These are phyloP conservation scores for Trametes coccinea DNA, from an alignment of 768 basidiomycete genomes.

Conservation along the genomic window DNA sequence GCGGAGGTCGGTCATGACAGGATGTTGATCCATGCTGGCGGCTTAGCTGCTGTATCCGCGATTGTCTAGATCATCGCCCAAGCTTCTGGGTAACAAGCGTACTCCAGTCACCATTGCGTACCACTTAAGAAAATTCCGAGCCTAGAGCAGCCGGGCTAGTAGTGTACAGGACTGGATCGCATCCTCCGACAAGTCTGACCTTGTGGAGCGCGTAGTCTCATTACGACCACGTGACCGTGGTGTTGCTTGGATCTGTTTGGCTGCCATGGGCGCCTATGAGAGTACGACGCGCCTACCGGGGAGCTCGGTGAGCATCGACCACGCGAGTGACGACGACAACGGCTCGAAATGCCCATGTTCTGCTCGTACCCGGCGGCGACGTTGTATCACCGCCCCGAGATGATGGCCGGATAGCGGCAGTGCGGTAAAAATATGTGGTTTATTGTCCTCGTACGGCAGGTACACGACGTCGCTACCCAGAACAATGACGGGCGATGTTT, in stretches of 20 bases:
- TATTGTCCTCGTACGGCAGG: constrained; percentile 13
- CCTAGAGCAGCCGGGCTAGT: too few relatives aligned
- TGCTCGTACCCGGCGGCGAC: background rate
- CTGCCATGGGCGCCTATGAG: background rate
- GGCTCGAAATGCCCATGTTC: background rate
- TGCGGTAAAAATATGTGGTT: background rate
- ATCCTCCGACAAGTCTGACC: too few relatives aligned
- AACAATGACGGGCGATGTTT: constrained; percentile 14
- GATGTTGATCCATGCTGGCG: too few relatives aligned
- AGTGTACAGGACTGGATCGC: too few relatives aligned
- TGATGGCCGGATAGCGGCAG: background rate
- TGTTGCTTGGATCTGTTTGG: constrained; percentile 1
- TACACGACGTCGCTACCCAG: constrained; percentile 1
- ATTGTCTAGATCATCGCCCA: too few relatives aligned
- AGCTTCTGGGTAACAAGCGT: too few relatives aligned
- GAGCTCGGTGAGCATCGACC: background rate
- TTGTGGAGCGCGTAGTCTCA: background rate
- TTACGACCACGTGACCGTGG: background rate
- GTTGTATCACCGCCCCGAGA: background rate
- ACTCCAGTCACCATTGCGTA: too few relatives aligned
- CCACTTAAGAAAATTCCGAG: too few relatives aligned
- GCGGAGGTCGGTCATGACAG: too few relatives aligned
- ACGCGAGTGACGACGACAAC: background rate
- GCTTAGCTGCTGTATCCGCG: too few relatives aligned
- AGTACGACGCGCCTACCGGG: background rate